Evolutionary conservation across 352 stramenopile genomes (phyloP).

Genomic region (Phytophthora hibernalis): DNA sequence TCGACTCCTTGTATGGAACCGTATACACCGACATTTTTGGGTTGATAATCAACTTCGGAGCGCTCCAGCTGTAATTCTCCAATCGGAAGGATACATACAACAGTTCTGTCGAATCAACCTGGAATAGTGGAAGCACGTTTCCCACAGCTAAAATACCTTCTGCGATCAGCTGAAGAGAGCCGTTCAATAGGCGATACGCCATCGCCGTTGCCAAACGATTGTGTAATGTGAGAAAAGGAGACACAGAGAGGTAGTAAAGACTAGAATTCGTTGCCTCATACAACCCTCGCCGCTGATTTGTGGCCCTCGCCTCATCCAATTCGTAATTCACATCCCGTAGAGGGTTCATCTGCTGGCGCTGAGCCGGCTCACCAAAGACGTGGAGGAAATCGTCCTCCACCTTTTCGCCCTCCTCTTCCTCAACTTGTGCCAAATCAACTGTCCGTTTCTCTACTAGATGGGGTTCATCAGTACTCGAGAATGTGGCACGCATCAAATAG

Average conservation of each 20-base stretch:
- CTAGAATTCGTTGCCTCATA: constrained; percentile 89
- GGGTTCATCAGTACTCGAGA: constrained; percentile 68
- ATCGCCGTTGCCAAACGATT: constrained; percentile 85
- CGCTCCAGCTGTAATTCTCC: constrained; percentile 91
- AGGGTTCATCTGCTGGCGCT: constrained; percentile 63
- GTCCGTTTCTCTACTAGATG: constrained; percentile 23
- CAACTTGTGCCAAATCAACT: constrained; percentile 41
- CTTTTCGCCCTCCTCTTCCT: constrained; percentile 71
- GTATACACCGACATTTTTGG: constrained; percentile 71
- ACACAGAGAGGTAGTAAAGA: constrained; percentile 84
- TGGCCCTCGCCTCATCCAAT: constrained; percentile 77
- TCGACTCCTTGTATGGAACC: constrained; percentile 82
- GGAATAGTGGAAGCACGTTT: constrained; percentile 84
- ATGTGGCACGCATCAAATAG: constrained; percentile 87
- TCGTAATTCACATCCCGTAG: constrained; percentile 81
- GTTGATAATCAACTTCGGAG: constrained; percentile 81
- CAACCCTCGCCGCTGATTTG: constrained; percentile 77
- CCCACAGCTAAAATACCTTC: constrained; percentile 88
- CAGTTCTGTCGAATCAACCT: constrained; percentile 68
- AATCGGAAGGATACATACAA: constrained; percentile 87
- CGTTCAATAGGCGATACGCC: constrained; percentile 85
- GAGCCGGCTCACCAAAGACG: constrained; percentile 63
- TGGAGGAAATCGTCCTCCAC: constrained; percentile 86
- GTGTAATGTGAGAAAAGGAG: constrained; percentile 84
- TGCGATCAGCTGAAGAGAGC: constrained; percentile 83